Evolutionary conservation across 345 rosid species (phyloP).

Genomic region (Litchi chinensis): DNA sequence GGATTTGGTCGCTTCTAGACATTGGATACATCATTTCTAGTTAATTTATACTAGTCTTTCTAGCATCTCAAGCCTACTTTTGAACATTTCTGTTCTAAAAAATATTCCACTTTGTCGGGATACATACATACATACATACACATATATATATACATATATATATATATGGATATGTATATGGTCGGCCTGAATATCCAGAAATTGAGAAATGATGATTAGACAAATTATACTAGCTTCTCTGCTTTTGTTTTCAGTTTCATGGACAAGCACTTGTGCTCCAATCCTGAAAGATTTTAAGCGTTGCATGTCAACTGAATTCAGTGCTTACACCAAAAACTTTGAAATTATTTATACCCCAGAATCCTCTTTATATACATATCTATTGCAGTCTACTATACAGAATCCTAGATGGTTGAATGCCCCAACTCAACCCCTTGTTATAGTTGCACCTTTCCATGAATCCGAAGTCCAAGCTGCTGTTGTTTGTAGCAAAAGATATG

Average conservation of each 20-base stretch:
- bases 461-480: conserved; percentile 48
- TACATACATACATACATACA: not conserved
- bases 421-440: conserved; percentile 34
- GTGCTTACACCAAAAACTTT: conserved; percentile 25
- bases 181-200: no score
- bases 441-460: conserved; percentile 42
- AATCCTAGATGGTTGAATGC: conserved; percentile 42
- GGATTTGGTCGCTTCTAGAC: not conserved
- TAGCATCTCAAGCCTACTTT: conserved; percentile 6
- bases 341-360: conserved; percentile 34
- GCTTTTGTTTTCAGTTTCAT: conserved; percentile 23
- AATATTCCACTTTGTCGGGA: not conserved
- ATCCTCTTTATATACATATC: conserved; percentile 30
- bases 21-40: conserved; percentile 18
- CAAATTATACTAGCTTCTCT: conserved; percentile 8
- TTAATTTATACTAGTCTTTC: not conserved
- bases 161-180: no score
- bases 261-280: not conserved
- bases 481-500: conserved; percentile 30
- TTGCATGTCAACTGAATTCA: conserved; percentile 40
- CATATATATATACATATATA: not conserved
- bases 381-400: conserved; percentile 33
- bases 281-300: conserved; percentile 24
- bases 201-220: conserved; percentile 15
- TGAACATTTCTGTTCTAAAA: not conserved